Conservation (phyloP, 805 yeast genomes). For the Ogataea dorogensis region DNA sequence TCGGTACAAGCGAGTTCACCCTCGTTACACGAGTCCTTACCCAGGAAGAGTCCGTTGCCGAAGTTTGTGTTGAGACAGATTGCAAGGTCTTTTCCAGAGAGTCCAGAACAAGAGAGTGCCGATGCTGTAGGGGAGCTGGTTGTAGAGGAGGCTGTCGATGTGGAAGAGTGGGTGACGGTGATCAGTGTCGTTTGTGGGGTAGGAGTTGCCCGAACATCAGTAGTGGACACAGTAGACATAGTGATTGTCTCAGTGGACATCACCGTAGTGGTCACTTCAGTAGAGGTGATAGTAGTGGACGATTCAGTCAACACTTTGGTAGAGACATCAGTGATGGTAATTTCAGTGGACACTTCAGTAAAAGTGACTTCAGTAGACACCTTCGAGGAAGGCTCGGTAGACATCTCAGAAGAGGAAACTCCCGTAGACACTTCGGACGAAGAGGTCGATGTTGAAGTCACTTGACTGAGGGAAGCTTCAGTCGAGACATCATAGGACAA, state of each 20-base stretch:
- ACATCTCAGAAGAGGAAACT: slow-evolving; percentile 13
- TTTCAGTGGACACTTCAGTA: not conserved
- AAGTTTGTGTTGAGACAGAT: slow-evolving; percentile 45
- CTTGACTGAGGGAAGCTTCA: no score
- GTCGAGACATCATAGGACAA: no score
- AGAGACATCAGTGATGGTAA: not conserved
- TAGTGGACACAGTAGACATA: not conserved
- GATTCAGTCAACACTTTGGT: not conserved
- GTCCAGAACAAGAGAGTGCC: slow-evolving; percentile 34
- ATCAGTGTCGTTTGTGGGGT: slow-evolving; percentile 1
- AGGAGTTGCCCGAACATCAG: not conserved
- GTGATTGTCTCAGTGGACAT: not conserved
- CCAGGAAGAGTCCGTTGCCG: slow-evolving; percentile 43
- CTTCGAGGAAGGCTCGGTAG: slow-evolving; percentile 6
- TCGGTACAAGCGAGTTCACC: slow-evolving; percentile 54
- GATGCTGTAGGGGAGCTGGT: slow-evolving; percentile 22
- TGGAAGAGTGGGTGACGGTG: no score
- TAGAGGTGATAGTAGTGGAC: not conserved
- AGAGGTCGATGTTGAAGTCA: slow-evolving; percentile 1
- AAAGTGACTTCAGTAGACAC: not conserved
- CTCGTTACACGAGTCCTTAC: slow-evolving; percentile 40
- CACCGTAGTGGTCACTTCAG: not conserved
- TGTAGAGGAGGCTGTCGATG: slow-evolving; percentile 9
- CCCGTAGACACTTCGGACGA: slow-evolving; percentile 7
- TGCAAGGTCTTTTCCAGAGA: slow-evolving; percentile 42